Conservation (phyloP, 2,329 filamentous ascomycete species). For the Corynespora cassiicola region DNA sequence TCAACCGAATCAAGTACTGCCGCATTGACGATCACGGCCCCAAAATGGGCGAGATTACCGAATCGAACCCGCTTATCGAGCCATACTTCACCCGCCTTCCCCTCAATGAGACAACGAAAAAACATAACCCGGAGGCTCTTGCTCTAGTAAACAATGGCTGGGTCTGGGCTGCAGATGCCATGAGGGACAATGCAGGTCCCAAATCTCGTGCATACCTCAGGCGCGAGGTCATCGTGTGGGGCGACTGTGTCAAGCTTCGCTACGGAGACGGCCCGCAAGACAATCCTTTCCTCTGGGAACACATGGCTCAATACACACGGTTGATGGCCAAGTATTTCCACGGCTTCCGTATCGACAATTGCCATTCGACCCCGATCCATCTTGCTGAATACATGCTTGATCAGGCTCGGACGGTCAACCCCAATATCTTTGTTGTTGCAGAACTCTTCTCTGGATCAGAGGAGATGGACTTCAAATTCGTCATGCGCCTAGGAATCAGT, state of each 20-base stretch:
- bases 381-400: constrained; percentile 96
- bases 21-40: constrained; percentile 92
- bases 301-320: constrained; percentile 91
- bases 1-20: constrained; percentile 93
- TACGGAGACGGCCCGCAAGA: constrained; percentile 83
- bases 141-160: constrained; percentile 95
- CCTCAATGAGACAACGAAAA: constrained; percentile 75
- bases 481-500: constrained; percentile 88
- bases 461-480: constrained; percentile 94
- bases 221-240: constrained; percentile 96
- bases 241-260: constrained; percentile 95
- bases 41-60: constrained; percentile 79
- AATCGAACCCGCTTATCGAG: constrained; percentile 84
- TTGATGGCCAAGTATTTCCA: constrained; percentile 94
- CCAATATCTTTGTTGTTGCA: constrained; percentile 89
- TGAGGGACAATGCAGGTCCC: constrained; percentile 91
- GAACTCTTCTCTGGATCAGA: constrained; percentile 96
- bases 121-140: constrained; percentile 77
- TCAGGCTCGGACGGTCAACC: constrained; percentile 85
- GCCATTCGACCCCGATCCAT: constrained; percentile 92
- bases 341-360: constrained; percentile 97
- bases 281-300: constrained; percentile 93
- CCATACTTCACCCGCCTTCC: constrained; percentile 93
- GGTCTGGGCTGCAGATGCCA: constrained; percentile 97
- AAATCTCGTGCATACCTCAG: constrained; percentile 92